Base-by-base conservation (phyloP, 805 yeast genomes). In the Ogataea glucozyma region DNA sequence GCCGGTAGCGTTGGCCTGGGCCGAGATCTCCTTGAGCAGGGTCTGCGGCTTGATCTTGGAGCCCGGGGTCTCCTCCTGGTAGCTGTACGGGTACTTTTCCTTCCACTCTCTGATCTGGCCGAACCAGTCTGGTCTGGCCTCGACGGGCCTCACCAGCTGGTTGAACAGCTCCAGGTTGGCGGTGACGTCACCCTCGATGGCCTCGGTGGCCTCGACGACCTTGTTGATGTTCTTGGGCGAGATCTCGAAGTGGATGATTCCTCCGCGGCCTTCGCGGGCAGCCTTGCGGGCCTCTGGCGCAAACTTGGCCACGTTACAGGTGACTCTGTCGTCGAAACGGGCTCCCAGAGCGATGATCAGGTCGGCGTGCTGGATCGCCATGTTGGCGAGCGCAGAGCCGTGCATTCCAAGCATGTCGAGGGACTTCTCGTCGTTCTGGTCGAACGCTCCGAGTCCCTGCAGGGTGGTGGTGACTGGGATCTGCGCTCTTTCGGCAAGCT, bases 401-500 rank as follows among this genome's bases (percentile, higher is more conserved):
- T 93, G 99, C 99, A 93, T 93, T 58, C 99, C 99, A 54, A 93
- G 78, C 95, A 93, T 88, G 67, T 91, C 97, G 53, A 93, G 70
- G 19, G 97, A 84, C 67, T 89, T 88, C 52, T 82, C 83, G 68
- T 90, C 96, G 49, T 75, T 78, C 72, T 93, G 98, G 69, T 93
- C 97, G 60, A 83, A 93, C 7, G 95, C 86, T 56, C 99, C 99
- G 51, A 93, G 76, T 44, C 86, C 97, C 69, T 90, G 98, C 44
- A 93, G 65, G 40, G 97, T 86, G 20, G 98, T 93, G 33, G 99
- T 91, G 49, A 93, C 99, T 24, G 99, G 99, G 50, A 93, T 91
- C 61, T 78, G 74, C 20, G 96, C 96, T 70, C 84, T 85, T 47
- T 89, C 96, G 51, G 96, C 82, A 44, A 93, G 78, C 69, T 88